phyloP scores from a whole-genome alignment of 345 rosid genomes.

The Orychophragmus violaceus region DNA sequence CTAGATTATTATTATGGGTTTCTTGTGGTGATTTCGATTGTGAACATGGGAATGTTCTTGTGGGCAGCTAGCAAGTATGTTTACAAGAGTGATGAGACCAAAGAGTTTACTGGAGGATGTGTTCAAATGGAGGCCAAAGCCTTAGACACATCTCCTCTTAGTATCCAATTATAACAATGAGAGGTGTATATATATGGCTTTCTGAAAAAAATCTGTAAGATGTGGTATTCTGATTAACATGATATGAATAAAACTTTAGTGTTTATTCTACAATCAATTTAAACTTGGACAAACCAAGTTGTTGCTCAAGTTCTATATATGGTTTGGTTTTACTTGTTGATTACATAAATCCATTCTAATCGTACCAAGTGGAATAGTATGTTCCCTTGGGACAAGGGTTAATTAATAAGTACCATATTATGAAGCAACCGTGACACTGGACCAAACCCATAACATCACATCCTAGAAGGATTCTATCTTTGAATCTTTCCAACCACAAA shows the following conservation, averaged over 20 bases:
- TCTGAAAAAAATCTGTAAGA: background rate
- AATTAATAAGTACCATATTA: constrained; percentile 32
- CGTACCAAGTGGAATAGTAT: constrained; percentile 16
- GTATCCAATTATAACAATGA: constrained; percentile 20
- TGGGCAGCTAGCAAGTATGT: constrained; percentile 64
- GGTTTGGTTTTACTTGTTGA: background rate
- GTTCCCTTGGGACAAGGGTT: constrained; percentile 19
- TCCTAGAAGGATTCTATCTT: constrained; percentile 29
- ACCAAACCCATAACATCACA: constrained; percentile 48
- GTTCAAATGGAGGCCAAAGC: constrained; percentile 45
- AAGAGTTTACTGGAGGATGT: constrained; percentile 36
- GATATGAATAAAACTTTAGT: constrained; percentile 13
- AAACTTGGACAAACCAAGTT: background rate
- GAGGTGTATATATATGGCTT: constrained; percentile 29
- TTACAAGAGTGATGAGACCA: constrained; percentile 60
- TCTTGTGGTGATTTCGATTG: constrained; percentile 50
- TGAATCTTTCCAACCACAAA: constrained; percentile 14
- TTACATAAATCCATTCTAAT: background rate
- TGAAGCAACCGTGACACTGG: constrained; percentile 55
- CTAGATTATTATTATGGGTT: constrained; percentile 87
- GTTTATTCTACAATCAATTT: constrained; percentile 1
- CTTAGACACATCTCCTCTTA: constrained; percentile 55
- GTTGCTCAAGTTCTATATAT: background rate
- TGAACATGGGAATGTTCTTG: constrained; percentile 57
- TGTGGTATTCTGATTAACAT: constrained; percentile 14